Percentiles rank a stretch among this genome's conserved stretches.
These are phyloP conservation scores for Leccinum olivaceopallidum DNA, from an alignment of 768 basidiomycete species.

Conservation along the genomic window DNA sequence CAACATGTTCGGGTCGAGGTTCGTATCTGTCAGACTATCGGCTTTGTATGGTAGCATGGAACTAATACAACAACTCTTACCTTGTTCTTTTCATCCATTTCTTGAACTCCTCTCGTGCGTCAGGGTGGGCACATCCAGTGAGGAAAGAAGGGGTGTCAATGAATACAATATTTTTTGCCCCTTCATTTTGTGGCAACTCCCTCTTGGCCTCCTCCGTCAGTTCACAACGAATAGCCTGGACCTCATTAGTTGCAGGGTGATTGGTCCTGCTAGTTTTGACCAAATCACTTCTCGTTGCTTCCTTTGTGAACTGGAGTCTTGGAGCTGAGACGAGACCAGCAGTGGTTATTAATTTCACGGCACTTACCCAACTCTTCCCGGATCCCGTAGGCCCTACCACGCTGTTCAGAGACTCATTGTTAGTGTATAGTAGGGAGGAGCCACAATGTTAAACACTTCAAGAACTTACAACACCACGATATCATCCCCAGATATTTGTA, in stretches of 20 bases:
- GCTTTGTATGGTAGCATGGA: not conserved
- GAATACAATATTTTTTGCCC: conserved; percentile 17
- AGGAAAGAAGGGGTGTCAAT: conserved; percentile 26
- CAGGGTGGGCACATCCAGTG: conserved; percentile 7
- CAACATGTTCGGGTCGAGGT: conserved; percentile 1
- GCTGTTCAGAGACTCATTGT: conserved; percentile 2
- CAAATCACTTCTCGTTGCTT: conserved; percentile 8
- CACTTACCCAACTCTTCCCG: conserved; percentile 24
- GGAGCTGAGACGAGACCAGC: not conserved
- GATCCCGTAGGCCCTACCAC: conserved; percentile 22
- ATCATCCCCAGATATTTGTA: conserved; percentile 14
- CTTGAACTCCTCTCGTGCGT: conserved; percentile 8
- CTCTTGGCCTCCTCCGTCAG: conserved; percentile 10
- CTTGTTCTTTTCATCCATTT: conserved; percentile 1
- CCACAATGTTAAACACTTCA: not conserved
- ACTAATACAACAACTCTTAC: not conserved
- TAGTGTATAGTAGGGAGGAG: not conserved
- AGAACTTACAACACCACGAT: conserved; percentile 23
- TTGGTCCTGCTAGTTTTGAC: conserved; percentile 3
- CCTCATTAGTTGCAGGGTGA: conserved; percentile 9
- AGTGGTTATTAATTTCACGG: not conserved
- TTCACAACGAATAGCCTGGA: conserved; percentile 19
- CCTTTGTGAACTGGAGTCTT: conserved; percentile 15
- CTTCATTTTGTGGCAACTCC: not conserved
- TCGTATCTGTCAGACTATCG: conserved; percentile 1